Evolutionary conservation across 371 early-diverging fungal species (phyloP), one percentile per base, ranked within the genome.

Genomic region (Coemansia sp.): DNA sequence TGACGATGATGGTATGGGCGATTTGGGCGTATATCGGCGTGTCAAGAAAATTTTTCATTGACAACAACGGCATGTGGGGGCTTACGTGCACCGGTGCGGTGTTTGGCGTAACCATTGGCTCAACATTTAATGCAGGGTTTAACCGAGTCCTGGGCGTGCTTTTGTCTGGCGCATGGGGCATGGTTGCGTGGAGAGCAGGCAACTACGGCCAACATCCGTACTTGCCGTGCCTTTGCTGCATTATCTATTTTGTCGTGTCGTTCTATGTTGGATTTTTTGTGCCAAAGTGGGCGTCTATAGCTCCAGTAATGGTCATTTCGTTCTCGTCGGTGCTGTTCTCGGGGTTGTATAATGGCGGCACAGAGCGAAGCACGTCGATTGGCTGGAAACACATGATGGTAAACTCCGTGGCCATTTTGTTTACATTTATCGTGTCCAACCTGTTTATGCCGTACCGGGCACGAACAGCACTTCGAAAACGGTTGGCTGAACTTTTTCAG

Each of bases 401-500:
- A n/a, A 74, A 74, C 12, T 59, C 53, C 8, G 63, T 66, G 7
- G 74, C 71, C 13, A 70, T 74, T 24, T 46, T 66, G 17, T 74
- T 70, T 51, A 58, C 67, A 0, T 60, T 70, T 40, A 44, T 62
- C 11, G 71, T 74, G n/a, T 74, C 74, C 2, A 41, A 60, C 1
- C 15, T 74, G n/a, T 69, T 73, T 36, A 66, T 70, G 74, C 74
- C 74, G 15, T 70, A 73, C 70, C 61, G 58, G n/a, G 74, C 74
- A 2, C 74, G 74, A 17, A 66, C 70, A 17, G 74, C 66, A 13
- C 51, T 73, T 39, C 62, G 74, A 1, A 4, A 15, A 3, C 61
- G 70, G 11, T 21, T 73, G 59, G 66, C 74, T 1, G 74, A 73
- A 28, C 11, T 70, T 1, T 23, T 73, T 24, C 70, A 41, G 4